phyloP scores from a whole-genome alignment of 73 alveolate genomes.

The Paramecium pentaurelia region DNA sequence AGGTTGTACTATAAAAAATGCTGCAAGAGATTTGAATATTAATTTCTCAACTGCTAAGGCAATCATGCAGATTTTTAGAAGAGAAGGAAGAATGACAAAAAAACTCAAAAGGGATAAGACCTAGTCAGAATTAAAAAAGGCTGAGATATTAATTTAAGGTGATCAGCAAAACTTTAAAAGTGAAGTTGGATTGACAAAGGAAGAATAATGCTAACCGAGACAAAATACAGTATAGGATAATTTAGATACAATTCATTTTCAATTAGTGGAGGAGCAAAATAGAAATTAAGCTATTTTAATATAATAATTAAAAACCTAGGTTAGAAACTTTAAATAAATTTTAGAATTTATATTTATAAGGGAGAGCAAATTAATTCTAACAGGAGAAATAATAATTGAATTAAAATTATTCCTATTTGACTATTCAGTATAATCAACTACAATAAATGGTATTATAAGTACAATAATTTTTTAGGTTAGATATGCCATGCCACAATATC shows the following conservation, averaged over 20 bases:
- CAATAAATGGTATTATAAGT: not conserved
- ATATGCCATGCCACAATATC: not conserved
- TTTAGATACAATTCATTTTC: not conserved
- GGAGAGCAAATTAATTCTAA: not conserved
- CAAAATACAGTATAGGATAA: not conserved
- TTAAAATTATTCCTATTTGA: not conserved
- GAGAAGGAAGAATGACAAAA: slow-evolving; percentile 8
- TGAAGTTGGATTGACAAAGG: not conserved
- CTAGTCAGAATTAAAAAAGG: not conserved
- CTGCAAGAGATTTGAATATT: slow-evolving; percentile 5
- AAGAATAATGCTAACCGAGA: not conserved
- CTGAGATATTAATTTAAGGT: not conserved
- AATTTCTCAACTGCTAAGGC: slow-evolving; percentile 46
- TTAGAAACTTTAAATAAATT: not conserved
- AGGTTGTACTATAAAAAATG: slow-evolving; percentile 39
- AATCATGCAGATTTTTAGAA: slow-evolving; percentile 6
- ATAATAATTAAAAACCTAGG: not conserved
- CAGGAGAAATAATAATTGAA: not conserved
- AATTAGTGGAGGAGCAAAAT: not conserved
- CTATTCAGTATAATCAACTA: not conserved
- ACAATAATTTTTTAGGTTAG: not conserved
- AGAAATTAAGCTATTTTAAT: not conserved
- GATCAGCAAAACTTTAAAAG: not conserved
- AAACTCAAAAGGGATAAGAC: not conserved
- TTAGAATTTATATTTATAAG: not conserved